These are phyloP conservation scores for Lipomyces sp. DNA, from an alignment of 805 yeast species.

Conservation along the genomic window DNA sequence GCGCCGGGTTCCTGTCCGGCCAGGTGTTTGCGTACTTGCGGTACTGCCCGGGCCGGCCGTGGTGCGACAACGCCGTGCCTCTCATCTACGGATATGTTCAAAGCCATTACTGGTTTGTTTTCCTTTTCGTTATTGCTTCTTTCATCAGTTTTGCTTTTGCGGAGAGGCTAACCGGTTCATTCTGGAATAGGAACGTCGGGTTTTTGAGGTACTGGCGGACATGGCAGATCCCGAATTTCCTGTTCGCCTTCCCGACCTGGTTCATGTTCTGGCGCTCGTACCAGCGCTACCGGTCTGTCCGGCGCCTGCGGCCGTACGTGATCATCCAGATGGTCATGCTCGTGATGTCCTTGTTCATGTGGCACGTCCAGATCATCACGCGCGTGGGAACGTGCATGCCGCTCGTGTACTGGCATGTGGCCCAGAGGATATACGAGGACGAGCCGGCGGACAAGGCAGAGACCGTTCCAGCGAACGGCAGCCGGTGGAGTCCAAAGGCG, in stretches of 20 bases:
- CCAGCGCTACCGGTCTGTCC: constrained; percentile 23
- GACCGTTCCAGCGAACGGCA: background rate
- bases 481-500: constrained; percentile 1
- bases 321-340: constrained; percentile 44
- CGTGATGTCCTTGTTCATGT: constrained; percentile 52
- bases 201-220: constrained; percentile 77
- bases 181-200: constrained; percentile 50
- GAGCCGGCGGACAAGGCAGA: constrained; percentile 22
- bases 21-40: constrained; percentile 53
- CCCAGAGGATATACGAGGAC: constrained; percentile 38
- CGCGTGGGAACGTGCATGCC: constrained; percentile 79
- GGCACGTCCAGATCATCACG: constrained; percentile 85
- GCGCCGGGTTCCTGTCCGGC: constrained; percentile 45
- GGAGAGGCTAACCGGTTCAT: background rate
- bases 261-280: constrained; percentile 40
- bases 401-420: constrained; percentile 66
- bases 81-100: constrained; percentile 72
- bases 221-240: constrained; percentile 77
- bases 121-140: background rate
- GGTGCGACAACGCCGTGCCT: constrained; percentile 65
- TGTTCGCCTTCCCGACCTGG: constrained; percentile 69
- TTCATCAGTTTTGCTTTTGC: no score
- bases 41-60: constrained; percentile 75
- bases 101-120: constrained; percentile 63
- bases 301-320: constrained; percentile 39